phyloP scores from a whole-genome alignment of 371 early-diverging fungal species.

The Rhizopus microsporus region DNA sequence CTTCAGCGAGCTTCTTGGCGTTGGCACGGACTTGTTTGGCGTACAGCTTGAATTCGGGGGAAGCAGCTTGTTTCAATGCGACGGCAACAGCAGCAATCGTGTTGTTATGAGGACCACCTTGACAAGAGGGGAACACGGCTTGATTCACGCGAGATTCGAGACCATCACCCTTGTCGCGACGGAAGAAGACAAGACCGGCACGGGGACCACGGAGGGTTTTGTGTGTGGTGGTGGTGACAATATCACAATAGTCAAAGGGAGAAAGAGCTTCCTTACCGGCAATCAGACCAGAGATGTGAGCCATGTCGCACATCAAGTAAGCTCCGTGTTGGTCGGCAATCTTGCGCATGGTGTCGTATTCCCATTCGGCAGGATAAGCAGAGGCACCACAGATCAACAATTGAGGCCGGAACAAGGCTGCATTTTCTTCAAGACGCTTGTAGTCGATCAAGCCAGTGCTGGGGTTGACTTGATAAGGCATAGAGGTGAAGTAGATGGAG shows the following conservation, averaged over 20 bases:
- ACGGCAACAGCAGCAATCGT: conserved; percentile 98
- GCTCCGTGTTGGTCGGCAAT: conserved; percentile 91
- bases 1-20: conserved; percentile 84
- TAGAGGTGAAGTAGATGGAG: conserved; percentile 97
- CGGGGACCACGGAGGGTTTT: conserved; percentile 99
- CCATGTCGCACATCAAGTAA: conserved; percentile 98
- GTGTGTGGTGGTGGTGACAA: conserved; percentile 99
- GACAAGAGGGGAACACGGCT: conserved; percentile 99
- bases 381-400: conserved; percentile 98
- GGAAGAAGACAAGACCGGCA: conserved; percentile 98
- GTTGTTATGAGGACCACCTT: conserved; percentile 99
- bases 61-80: conserved; percentile 88
- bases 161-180: conserved; percentile 82
- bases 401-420: conserved; percentile 94
- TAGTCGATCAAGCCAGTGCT: conserved; percentile 94
- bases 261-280: conserved; percentile 87
- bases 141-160: conserved; percentile 94
- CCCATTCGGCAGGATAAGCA: conserved; percentile 81
- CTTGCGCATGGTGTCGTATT: conserved; percentile 93
- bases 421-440: conserved; percentile 89
- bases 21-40: conserved; percentile 89
- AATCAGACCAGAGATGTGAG: conserved; percentile 95
- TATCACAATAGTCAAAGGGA: conserved; percentile 96
- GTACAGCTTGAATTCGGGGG: conserved; percentile 90
- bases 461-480: conserved; percentile 94